Evolutionary conservation across 2,329 filamentous ascomycete species (phyloP), one percentile per base, ranked within the genome.

Genomic region (Aspergillus pseudoterreus): DNA sequence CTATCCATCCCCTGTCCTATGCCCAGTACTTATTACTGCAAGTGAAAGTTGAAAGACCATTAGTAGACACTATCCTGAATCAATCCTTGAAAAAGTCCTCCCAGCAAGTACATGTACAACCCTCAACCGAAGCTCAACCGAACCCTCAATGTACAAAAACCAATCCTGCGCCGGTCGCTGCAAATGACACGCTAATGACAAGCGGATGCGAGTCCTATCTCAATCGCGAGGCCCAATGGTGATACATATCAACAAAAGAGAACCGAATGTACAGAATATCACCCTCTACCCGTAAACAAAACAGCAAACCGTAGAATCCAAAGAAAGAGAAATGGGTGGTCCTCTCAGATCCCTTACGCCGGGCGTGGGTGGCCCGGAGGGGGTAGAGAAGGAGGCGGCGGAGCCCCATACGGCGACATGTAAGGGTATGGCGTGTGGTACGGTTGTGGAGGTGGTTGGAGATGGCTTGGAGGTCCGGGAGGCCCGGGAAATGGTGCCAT

Each of bases 351-450:
- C 19, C 17, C 21, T 56, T 50, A 60, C 6, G 54, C 56, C 46
- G 59, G 57, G 27, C 58, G 58, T 6, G 57, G 43, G 36, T 55
- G 60, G 15, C 55, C 56, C 39, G 62, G 55, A 46, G 56, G 58
- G 33, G 52, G 56, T 24, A 60, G 21, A 27, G 52, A 53, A 45
- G 51, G 32, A 4, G 47, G 22, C 24, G 55, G 30, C 19, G 56
- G 27, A 12, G 56, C 52, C 36, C 55, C 56, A 36, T 63, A 63
- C 14, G 54, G 57, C 35, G 35, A 38, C 19, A 52, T 56, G 41
- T 58, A 64, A 2, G 61, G 57, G 35, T 63, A 63, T 14, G 61
- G 58, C 4, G 62, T 62, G 21, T 57, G 61, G 43, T 63, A 63
- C 3, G 55, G 59, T 19, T 56, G 61, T 8, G 57, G 61, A 35